These are phyloP conservation scores for Penicillium angulare DNA, from an alignment of 495 filamentous ascomycete species.

Conservation along the genomic window DNA sequence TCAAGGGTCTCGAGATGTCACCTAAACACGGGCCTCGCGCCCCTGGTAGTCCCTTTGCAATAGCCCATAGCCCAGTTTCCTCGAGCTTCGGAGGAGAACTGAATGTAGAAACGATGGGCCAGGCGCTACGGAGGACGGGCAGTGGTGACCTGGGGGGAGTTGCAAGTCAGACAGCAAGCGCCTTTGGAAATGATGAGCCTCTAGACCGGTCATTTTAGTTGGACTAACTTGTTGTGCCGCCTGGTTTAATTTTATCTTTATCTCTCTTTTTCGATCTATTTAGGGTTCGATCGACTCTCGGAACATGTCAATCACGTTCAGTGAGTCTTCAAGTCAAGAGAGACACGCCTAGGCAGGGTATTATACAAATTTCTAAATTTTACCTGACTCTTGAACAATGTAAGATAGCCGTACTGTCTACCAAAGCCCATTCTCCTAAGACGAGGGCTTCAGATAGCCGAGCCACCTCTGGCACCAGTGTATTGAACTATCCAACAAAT, in stretches of 20 bases:
- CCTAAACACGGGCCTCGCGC: slow-evolving; percentile 39
- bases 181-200: slow-evolving; percentile 42
- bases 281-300: no score
- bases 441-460: no score
- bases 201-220: slow-evolving; percentile 28
- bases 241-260: neutral
- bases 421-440: no score
- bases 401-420: no score
- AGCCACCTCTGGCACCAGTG: no score
- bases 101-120: slow-evolving; percentile 86
- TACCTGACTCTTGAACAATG: no score
- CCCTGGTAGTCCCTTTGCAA: slow-evolving; percentile 23
- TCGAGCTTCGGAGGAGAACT: slow-evolving; percentile 61
- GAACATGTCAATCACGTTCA: no score
- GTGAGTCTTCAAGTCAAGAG: no score
- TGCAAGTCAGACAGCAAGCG: slow-evolving; percentile 61
- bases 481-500: no score
- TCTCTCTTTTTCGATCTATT: neutral
- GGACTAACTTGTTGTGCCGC: no score
- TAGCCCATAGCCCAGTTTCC: slow-evolving; percentile 46
- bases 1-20: slow-evolving; percentile 64
- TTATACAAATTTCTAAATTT: no score
- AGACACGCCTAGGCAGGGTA: no score
- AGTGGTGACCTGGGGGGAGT: slow-evolving; percentile 72
- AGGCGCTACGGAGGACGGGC: slow-evolving; percentile 68